Conservation (phyloP, 805 yeast species). For the Metschnikowia continentalis region DNA sequence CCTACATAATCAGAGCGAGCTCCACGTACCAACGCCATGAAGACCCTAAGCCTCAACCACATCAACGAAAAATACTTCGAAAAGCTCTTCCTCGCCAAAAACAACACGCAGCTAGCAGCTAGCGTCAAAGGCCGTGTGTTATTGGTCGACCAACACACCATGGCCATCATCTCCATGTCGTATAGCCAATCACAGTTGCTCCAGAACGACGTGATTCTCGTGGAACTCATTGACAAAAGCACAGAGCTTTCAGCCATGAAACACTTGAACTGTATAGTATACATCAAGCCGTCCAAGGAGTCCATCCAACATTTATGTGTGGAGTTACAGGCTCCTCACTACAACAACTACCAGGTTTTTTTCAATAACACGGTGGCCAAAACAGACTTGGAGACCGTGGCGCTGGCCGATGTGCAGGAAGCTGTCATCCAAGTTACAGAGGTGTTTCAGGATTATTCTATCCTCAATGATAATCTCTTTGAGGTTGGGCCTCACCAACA, state of each 20-base stretch:
- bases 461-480: slow-evolving; percentile 68
- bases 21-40: slow-evolving; percentile 1
- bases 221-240: slow-evolving; percentile 55
- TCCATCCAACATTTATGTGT: slow-evolving; percentile 55
- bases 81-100: slow-evolving; percentile 18
- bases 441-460: slow-evolving; percentile 76
- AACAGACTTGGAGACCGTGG: slow-evolving; percentile 75
- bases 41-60: slow-evolving; percentile 16
- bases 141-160: slow-evolving; percentile 74
- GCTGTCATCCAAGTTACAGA: slow-evolving; percentile 74
- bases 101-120: slow-evolving; percentile 15
- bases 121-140: slow-evolving; percentile 59
- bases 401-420: slow-evolving; percentile 87
- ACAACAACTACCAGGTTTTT: slow-evolving; percentile 69
- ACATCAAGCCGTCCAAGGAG: slow-evolving; percentile 66
- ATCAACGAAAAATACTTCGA: slow-evolving; percentile 17
- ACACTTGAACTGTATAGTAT: slow-evolving; percentile 77
- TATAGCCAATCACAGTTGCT: slow-evolving; percentile 83
- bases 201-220: slow-evolving; percentile 77
- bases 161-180: slow-evolving; percentile 80
- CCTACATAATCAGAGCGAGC: background rate
- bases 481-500: slow-evolving; percentile 29
- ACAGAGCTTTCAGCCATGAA: slow-evolving; percentile 58
- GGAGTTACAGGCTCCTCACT: slow-evolving; percentile 77
- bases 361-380: slow-evolving; percentile 76